A percentile compares a stretch with the other conserved stretches of the same genome.
Evolutionary conservation across 306 rosid species (phyloP).

Genomic region (Leucaena leucocephala): DNA sequence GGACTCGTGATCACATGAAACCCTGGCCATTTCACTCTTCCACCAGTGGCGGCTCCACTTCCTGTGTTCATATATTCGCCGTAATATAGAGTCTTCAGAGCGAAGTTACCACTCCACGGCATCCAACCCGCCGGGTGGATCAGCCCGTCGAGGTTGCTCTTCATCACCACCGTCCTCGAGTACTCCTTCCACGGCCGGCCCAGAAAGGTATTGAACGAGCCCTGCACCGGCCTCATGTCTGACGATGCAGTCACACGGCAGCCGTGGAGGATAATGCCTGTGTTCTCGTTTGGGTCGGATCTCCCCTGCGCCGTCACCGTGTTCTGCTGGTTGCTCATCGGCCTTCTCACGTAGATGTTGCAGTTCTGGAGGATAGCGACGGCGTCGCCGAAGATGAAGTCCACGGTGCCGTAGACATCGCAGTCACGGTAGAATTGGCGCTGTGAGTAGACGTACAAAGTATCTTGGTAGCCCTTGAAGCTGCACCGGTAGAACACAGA

Average conservation of each 20-base stretch:
- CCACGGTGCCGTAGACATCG: conserved; percentile 69
- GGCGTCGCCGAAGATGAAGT: conserved; percentile 76
- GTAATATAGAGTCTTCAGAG: conserved; percentile 57
- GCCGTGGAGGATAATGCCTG: conserved; percentile 65
- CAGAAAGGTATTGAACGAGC: conserved; percentile 45
- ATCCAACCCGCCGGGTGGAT: conserved; percentile 66
- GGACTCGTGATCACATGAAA: conserved; percentile 54
- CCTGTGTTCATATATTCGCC: conserved; percentile 74
- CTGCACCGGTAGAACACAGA: conserved; percentile 70
- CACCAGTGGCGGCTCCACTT: conserved; percentile 53
- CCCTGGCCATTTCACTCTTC: conserved; percentile 77
- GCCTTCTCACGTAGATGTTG: conserved; percentile 59
- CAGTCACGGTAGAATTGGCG: conserved; percentile 92
- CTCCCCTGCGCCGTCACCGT: conserved; percentile 72
- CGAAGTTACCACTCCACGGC: conserved; percentile 73
- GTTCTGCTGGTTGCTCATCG: conserved; percentile 56
- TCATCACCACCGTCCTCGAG: conserved; percentile 77
- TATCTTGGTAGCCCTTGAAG: conserved; percentile 86
- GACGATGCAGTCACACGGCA: conserved; percentile 43
- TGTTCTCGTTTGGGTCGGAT: conserved; percentile 70
- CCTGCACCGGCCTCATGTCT: conserved; percentile 47
- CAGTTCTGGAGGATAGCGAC: conserved; percentile 59
- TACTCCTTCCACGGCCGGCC: conserved; percentile 82
- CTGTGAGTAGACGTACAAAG: conserved; percentile 59
- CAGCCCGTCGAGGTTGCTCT: conserved; percentile 47